Evolutionary conservation across 2,329 filamentous ascomycete genomes (phyloP).

Genomic region (Fusarium continuum): DNA sequence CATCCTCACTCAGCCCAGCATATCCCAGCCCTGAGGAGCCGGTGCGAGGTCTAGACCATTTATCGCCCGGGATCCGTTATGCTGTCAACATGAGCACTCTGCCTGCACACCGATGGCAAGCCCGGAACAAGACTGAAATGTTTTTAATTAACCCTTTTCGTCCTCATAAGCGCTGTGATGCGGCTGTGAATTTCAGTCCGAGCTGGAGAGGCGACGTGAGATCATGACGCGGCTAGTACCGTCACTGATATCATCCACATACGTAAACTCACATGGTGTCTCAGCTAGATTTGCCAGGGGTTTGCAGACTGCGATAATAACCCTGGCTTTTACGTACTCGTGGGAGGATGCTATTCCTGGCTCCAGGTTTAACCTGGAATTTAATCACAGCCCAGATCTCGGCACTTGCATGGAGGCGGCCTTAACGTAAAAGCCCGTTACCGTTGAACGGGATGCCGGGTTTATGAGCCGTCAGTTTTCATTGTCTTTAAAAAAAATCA

Average conservation of each 20-base stretch:
- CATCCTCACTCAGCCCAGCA: slow-evolving; percentile 11
- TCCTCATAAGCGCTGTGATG: slow-evolving; percentile 19
- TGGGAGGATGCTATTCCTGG: slow-evolving; percentile 9
- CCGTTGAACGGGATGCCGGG: not conserved
- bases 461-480: not conserved
- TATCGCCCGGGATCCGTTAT: slow-evolving; percentile 1
- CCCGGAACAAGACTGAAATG: no score
- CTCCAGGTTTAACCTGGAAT: not conserved
- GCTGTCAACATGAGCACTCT: slow-evolving; percentile 3
- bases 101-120: slow-evolving; percentile 4
- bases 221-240: slow-evolving; percentile 23
- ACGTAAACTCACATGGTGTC: not conserved
- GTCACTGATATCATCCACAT: slow-evolving; percentile 11
- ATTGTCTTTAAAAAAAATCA: not conserved
- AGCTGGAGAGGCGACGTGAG: not conserved
- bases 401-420: slow-evolving; percentile 12
- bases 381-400: slow-evolving; percentile 19
- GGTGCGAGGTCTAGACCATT: slow-evolving; percentile 26
- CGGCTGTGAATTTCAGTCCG: not conserved
- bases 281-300: slow-evolving; percentile 13
- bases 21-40: slow-evolving; percentile 9
- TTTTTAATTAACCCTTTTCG: no score
- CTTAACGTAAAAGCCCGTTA: not conserved
- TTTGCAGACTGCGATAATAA: slow-evolving; percentile 4
- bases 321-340: slow-evolving; percentile 10